Percentiles rank a stretch among this genome's conserved stretches.
Evolutionary conservation across 169 alveolate species (phyloP).

Genomic region (Cryptosporidium parvum): DNA sequence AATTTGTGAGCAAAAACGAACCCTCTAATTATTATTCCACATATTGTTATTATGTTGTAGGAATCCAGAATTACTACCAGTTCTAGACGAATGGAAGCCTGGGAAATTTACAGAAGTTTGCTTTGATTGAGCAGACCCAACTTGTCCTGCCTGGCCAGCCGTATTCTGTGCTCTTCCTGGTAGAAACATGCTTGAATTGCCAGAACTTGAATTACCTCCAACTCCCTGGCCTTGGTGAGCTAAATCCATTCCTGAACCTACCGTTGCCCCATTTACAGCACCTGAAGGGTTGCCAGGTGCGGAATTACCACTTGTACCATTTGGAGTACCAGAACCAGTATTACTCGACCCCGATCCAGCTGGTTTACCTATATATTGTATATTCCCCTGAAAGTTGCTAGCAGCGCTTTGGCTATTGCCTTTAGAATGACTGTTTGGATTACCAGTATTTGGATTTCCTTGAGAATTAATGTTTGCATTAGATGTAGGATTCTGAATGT

Average conservation of each 20-base stretch:
- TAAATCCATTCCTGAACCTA: conserved; percentile 19
- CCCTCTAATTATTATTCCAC: conserved; percentile 51
- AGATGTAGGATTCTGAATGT: conserved; percentile 6
- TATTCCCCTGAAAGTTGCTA: conserved; percentile 16
- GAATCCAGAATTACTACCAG: conserved; percentile 39
- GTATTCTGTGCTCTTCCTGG: conserved; percentile 44
- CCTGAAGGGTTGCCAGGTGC: conserved; percentile 20
- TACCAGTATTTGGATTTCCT: conserved; percentile 34
- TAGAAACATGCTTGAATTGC: conserved; percentile 7
- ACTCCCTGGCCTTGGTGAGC: not conserved
- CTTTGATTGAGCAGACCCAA: conserved; percentile 16
- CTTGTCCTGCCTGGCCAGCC: conserved; percentile 4
- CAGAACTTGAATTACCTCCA: conserved; percentile 22
- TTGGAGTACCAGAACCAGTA: conserved; percentile 4
- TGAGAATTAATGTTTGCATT: not conserved
- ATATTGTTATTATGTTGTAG: conserved; percentile 45
- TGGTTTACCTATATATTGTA: conserved; percentile 7
- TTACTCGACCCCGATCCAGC: not conserved
- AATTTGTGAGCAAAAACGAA: too few relatives aligned
- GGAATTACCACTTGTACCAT: conserved; percentile 11
- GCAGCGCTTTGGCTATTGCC: not conserved
- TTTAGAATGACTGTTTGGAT: conserved; percentile 8
- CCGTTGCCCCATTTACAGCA: conserved; percentile 34
- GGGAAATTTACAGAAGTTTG: conserved; percentile 54
- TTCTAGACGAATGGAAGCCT: conserved; percentile 60